Evolutionary conservation across 2,329 filamentous ascomycete genomes (phyloP).

Genomic region (Clarireedia paspali): DNA sequence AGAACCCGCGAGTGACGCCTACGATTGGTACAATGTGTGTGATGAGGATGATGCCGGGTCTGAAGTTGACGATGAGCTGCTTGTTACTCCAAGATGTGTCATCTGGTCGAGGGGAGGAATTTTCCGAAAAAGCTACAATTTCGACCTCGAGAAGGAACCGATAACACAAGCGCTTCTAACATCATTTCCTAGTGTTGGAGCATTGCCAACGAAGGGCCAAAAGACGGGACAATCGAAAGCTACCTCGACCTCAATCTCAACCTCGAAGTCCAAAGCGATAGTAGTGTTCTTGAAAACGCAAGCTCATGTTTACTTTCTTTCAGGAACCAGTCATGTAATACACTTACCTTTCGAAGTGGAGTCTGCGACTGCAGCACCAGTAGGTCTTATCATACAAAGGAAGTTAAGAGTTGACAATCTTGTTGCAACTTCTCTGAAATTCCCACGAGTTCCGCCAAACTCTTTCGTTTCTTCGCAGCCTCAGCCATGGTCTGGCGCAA

Average conservation of each 20-base stretch:
- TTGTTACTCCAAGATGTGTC: conserved; percentile 27
- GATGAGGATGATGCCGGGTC: conserved; percentile 34
- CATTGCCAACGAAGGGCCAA: conserved; percentile 18
- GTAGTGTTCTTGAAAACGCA: conserved; percentile 90
- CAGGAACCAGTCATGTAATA: conserved; percentile 79
- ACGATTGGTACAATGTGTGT: conserved; percentile 65
- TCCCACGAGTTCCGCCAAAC: conserved; percentile 63
- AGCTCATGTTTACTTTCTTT: conserved; percentile 86
- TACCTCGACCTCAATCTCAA: conserved; percentile 12
- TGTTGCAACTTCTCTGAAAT: conserved; percentile 45
- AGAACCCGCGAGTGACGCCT: conserved; percentile 57
- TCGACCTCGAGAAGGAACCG: conserved; percentile 78
- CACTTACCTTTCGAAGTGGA: conserved; percentile 95
- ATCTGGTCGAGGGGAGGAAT: conserved; percentile 83
- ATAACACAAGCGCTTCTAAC: conserved; percentile 83
- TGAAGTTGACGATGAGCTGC: conserved; percentile 27
- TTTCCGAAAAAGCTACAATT: conserved; percentile 78
- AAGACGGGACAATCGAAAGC: conserved; percentile 23
- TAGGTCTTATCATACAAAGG: conserved; percentile 79
- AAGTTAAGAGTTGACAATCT: conserved; percentile 51
- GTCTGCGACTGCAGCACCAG: conserved; percentile 71
- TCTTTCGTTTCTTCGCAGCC: conserved; percentile 71
- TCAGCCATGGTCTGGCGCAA: conserved; percentile 41
- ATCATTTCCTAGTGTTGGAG: conserved; percentile 52
- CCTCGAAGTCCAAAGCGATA: conserved; percentile 52